Conservation (phyloP, 768 basidiomycete species). For the Rhodosporidiobolus odoratus region DNA sequence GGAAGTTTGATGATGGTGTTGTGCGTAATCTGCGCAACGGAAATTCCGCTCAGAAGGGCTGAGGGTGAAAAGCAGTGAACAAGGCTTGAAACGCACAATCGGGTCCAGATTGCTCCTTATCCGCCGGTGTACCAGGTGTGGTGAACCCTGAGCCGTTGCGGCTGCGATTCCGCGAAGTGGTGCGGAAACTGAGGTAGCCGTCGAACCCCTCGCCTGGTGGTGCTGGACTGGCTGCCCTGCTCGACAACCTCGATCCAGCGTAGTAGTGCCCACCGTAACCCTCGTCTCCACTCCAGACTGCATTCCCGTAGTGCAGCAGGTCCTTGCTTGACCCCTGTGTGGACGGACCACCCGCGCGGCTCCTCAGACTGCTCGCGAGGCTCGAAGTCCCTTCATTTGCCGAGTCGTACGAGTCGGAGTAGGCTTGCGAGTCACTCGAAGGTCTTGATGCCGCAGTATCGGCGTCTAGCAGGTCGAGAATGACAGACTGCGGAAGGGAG, state of each 20-base stretch:
- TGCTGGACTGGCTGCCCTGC: constrained; percentile 16
- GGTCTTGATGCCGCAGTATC: background rate
- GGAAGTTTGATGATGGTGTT: constrained; percentile 28
- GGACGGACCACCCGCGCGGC: background rate
- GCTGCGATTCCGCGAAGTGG: constrained; percentile 8
- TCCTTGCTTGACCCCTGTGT: background rate
- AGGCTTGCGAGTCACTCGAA: constrained; percentile 13
- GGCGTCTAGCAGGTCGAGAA: background rate
- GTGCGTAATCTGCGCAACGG: constrained; percentile 8
- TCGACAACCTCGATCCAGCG: constrained; percentile 19
- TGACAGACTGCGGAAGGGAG: background rate
- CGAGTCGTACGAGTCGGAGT: constrained; percentile 35
- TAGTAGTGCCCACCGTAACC: constrained; percentile 1
- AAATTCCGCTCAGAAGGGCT: background rate
- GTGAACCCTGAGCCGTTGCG: constrained; percentile 8
- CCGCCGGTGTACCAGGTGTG: constrained; percentile 3
- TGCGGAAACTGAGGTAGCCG: constrained; percentile 23
- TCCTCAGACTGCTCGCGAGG: constrained; percentile 4
- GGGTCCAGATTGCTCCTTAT: constrained; percentile 23
- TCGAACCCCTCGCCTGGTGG: constrained; percentile 11
- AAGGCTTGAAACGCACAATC: constrained; percentile 31
- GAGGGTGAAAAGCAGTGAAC: background rate
- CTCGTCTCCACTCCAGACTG: constrained; percentile 11
- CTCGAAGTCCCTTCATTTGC: background rate
- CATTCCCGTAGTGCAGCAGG: background rate